Conservation (phyloP, 331 rosid species). For the Malus hybrid region DNA sequence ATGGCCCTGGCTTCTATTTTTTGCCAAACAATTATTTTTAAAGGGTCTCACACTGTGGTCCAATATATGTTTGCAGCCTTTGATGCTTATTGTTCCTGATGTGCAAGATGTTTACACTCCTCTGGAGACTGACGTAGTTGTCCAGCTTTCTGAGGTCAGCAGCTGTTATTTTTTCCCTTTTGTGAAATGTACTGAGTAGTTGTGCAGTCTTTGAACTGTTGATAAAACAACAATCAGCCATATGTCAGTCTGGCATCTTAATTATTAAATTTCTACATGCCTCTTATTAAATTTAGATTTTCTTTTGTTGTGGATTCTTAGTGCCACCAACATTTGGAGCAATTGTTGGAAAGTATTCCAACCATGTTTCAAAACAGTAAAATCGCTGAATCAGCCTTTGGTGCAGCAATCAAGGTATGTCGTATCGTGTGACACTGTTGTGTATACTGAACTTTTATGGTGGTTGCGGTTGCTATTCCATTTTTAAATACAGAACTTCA, state of each 20-base stretch:
- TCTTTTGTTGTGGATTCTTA: constrained; percentile 21
- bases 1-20: background rate
- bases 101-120: constrained; percentile 99
- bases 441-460: background rate
- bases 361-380: constrained; percentile 77
- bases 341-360: constrained; percentile 87
- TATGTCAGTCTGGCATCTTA: background rate
- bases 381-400: constrained; percentile 94
- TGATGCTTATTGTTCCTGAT: constrained; percentile 98
- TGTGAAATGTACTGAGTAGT: background rate
- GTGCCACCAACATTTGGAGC: constrained; percentile 94
- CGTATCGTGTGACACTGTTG: constrained; percentile 7
- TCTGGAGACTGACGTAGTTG: constrained; percentile 81
- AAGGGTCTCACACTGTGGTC: constrained; percentile 12
- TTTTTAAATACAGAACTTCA: background rate
- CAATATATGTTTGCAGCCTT: constrained; percentile 47
- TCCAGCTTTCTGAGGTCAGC: constrained; percentile 86
- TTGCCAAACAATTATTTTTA: background rate
- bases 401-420: constrained; percentile 90
- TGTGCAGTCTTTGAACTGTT: background rate
- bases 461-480: background rate
- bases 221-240: background rate
- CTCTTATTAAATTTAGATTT: background rate
- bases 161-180: background rate
- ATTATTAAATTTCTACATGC: background rate